Evolutionary conservation across 2,329 filamentous ascomycete species (phyloP).

Genomic region (Seiridium cupressi): DNA sequence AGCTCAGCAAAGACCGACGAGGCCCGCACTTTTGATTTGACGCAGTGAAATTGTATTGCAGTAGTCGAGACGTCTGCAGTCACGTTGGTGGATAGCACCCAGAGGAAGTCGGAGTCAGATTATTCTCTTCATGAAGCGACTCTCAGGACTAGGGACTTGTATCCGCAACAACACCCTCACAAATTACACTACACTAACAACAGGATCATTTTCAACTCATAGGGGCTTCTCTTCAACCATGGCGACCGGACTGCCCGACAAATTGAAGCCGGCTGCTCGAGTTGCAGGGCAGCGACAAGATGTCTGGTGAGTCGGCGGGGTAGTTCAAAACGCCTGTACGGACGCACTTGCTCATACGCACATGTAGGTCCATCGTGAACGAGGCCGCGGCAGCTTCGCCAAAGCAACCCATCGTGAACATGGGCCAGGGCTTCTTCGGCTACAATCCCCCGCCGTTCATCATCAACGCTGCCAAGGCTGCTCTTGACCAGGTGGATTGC

Average conservation of each 20-base stretch:
- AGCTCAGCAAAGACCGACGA: no score
- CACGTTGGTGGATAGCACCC: neutral
- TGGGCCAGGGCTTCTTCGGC: slow-evolving; percentile 75
- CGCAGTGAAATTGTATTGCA: neutral
- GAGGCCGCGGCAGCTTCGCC: slow-evolving; percentile 63
- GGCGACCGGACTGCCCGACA: slow-evolving; percentile 35
- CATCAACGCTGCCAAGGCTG: slow-evolving; percentile 84
- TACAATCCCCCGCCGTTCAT: slow-evolving; percentile 95
- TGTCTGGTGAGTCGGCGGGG: slow-evolving; percentile 46
- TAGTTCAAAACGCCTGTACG: neutral
- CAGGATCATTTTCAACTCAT: neutral
- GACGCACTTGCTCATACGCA: slow-evolving; percentile 46
- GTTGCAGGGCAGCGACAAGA: slow-evolving; percentile 49
- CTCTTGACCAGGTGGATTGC: slow-evolving; percentile 88
- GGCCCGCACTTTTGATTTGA: no score
- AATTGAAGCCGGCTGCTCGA: slow-evolving; percentile 48
- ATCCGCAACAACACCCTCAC: neutral
- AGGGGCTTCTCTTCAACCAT: slow-evolving; percentile 33
- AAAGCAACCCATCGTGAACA: slow-evolving; percentile 63
- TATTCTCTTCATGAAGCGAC: slow-evolving; percentile 17
- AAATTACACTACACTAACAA: neutral
- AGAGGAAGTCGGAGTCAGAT: neutral
- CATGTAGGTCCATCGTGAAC: slow-evolving; percentile 60
- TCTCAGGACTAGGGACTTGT: slow-evolving; percentile 8
- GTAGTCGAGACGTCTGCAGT: neutral